Evolutionary conservation across 768 basidiomycete genomes (phyloP).

Genomic region (Tricholoma furcatifolium): DNA sequence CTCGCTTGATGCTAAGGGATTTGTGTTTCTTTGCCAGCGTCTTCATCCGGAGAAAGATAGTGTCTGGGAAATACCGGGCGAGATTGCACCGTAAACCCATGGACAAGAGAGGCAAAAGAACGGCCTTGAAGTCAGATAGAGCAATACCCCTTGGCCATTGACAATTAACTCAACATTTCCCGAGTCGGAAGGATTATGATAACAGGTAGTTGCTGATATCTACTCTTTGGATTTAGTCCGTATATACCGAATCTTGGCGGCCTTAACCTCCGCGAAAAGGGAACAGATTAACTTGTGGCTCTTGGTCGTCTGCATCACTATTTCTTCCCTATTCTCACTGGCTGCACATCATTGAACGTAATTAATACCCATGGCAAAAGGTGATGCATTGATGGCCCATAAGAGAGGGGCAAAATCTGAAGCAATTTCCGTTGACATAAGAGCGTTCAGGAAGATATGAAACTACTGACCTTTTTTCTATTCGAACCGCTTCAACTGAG

Average conservation of each 20-base stretch:
- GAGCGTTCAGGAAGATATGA: constrained; percentile 38
- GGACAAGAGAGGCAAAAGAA: no score
- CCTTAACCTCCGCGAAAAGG: no score
- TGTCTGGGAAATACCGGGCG: constrained; percentile 45
- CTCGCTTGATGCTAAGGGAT: constrained; percentile 6
- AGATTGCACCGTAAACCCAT: no score
- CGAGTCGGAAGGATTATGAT: not conserved
- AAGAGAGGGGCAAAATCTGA: constrained; percentile 49
- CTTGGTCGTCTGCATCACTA: not conserved
- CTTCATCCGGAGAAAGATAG: constrained; percentile 54
- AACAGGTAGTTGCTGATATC: not conserved
- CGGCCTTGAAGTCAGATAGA: no score
- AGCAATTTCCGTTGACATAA: constrained; percentile 33
- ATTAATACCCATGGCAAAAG: constrained; percentile 50
- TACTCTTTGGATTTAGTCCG: constrained; percentile 15
- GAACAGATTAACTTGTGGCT: no score
- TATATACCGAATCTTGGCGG: constrained; percentile 31
- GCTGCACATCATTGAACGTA: constrained; percentile 32
- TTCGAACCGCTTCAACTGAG: constrained; percentile 40
- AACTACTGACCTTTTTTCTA: constrained; percentile 48
- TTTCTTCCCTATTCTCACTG: constrained; percentile 31
- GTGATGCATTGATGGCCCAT: constrained; percentile 51
- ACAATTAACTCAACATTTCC: no score
- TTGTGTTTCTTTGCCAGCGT: constrained; percentile 31
- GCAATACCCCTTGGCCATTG: no score